A percentile compares a stretch with the other conserved stretches of the same genome.
phyloP scores from a whole-genome alignment of 2,329 filamentous ascomycete genomes.

The Diaporthe batatas region DNA sequence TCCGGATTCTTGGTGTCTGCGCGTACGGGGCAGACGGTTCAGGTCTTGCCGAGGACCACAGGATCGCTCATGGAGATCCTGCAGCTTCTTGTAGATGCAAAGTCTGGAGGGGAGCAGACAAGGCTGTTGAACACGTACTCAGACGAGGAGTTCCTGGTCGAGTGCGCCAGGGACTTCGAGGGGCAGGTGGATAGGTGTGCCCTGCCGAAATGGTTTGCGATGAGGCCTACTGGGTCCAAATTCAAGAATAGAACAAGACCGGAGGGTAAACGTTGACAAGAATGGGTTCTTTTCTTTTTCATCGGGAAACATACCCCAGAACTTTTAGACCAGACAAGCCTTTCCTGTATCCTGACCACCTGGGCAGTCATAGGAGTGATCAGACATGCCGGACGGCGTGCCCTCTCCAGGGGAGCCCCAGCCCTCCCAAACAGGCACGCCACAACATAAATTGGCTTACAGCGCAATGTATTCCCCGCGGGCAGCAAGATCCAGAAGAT shows the following conservation, averaged over 20 bases:
- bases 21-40: constrained; percentile 38
- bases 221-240: constrained; percentile 36
- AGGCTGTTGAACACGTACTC: constrained; percentile 39
- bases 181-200: constrained; percentile 33
- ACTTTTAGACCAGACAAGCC: not conserved
- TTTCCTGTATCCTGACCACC: not conserved
- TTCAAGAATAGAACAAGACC: not conserved
- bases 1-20: constrained; percentile 34
- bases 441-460: not conserved
- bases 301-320: not conserved
- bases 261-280: not conserved
- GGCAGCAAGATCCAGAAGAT: not conserved
- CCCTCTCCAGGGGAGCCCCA: not conserved
- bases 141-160: constrained; percentile 37
- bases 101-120: constrained; percentile 39
- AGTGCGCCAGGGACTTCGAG: constrained; percentile 27
- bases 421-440: not conserved
- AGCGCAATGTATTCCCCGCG: constrained; percentile 30
- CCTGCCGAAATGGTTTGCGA: constrained; percentile 36
- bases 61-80: constrained; percentile 32
- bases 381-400: not conserved
- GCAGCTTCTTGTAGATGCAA: constrained; percentile 39
- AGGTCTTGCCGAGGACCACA: constrained; percentile 32
- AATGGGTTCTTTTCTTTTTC: not conserved
- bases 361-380: not conserved